phyloP scores from a whole-genome alignment of 2,329 filamentous ascomycete species.

The Curvularia verruculosa region DNA sequence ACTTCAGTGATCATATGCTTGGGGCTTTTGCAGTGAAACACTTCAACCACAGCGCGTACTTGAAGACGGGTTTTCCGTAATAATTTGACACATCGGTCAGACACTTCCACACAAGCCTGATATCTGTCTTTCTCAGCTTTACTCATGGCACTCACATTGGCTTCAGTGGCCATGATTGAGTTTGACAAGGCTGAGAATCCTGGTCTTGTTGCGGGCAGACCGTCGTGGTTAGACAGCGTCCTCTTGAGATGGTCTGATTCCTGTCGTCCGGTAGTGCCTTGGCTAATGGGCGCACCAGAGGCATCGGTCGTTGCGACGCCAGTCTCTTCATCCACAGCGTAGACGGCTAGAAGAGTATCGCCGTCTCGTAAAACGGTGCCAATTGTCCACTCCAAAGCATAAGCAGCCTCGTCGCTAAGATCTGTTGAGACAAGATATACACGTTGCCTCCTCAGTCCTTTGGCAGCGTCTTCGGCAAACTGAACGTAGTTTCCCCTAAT shows the following conservation, averaged over 20 bases:
- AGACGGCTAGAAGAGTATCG: slow-evolving; percentile 90
- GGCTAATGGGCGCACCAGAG: slow-evolving; percentile 65
- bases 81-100: slow-evolving; percentile 80
- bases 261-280: slow-evolving; percentile 73
- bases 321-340: slow-evolving; percentile 87
- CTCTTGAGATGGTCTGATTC: slow-evolving; percentile 77
- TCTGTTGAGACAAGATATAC: slow-evolving; percentile 97
- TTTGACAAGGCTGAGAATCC: slow-evolving; percentile 43
- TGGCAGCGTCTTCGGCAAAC: slow-evolving; percentile 77
- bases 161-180: slow-evolving; percentile 43
- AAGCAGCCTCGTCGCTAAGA: slow-evolving; percentile 89
- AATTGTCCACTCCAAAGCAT: slow-evolving; percentile 96
- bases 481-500: slow-evolving; percentile 83
- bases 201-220: slow-evolving; percentile 39
- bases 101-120: slow-evolving; percentile 81
- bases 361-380: slow-evolving; percentile 93
- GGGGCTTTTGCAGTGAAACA: slow-evolving; percentile 97
- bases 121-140: slow-evolving; percentile 77
- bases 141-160: slow-evolving; percentile 51
- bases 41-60: slow-evolving; percentile 91
- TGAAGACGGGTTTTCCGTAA: slow-evolving; percentile 90
- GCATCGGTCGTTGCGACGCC: slow-evolving; percentile 57
- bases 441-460: slow-evolving; percentile 77
- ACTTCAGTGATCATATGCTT: slow-evolving; percentile 96
- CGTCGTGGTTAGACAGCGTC: slow-evolving; percentile 59